A percentile compares a stretch with the other conserved stretches of the same genome.
Conservation (phyloP, 2,329 filamentous ascomycete species). For the Pyrenochaeta sp. region DNA sequence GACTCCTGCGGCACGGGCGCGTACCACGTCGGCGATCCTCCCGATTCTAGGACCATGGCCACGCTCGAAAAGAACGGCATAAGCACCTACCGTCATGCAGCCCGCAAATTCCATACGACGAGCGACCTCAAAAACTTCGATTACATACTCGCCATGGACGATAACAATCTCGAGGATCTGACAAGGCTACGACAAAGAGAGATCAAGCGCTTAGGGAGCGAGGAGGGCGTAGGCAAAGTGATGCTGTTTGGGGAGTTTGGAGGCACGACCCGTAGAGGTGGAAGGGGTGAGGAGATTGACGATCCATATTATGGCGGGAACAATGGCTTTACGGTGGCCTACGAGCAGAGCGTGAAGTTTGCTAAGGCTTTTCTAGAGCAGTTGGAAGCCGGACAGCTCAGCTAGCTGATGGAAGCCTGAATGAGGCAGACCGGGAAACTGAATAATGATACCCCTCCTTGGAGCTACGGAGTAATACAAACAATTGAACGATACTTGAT, state of each 20-base stretch:
- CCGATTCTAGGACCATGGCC: constrained; percentile 83
- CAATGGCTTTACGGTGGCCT: constrained; percentile 77
- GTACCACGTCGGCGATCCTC: constrained; percentile 79
- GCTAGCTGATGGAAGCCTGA: constrained; percentile 15
- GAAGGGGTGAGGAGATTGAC: constrained; percentile 71
- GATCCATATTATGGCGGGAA: constrained; percentile 94
- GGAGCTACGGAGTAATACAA: no score
- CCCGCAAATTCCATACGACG: constrained; percentile 71
- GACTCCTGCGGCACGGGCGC: constrained; percentile 92
- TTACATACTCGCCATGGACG: constrained; percentile 95
- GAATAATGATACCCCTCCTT: no score
- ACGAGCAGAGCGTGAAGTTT: constrained; percentile 81
- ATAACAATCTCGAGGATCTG: constrained; percentile 77
- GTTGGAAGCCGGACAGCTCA: constrained; percentile 53
- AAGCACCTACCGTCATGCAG: constrained; percentile 76
- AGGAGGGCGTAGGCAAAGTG: constrained; percentile 60
- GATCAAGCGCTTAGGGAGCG: constrained; percentile 50
- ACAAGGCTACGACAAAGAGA: constrained; percentile 64
- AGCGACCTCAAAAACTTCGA: constrained; percentile 86
- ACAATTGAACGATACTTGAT: neutral
- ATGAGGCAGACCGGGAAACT: no score
- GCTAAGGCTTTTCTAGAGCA: constrained; percentile 76
- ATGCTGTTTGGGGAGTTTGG: constrained; percentile 89
- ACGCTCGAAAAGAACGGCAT: constrained; percentile 80
- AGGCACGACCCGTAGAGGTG: constrained; percentile 51